phyloP scores from a whole-genome alignment of 2,329 filamentous ascomycete genomes.

The Camptophora hylomeconis region DNA sequence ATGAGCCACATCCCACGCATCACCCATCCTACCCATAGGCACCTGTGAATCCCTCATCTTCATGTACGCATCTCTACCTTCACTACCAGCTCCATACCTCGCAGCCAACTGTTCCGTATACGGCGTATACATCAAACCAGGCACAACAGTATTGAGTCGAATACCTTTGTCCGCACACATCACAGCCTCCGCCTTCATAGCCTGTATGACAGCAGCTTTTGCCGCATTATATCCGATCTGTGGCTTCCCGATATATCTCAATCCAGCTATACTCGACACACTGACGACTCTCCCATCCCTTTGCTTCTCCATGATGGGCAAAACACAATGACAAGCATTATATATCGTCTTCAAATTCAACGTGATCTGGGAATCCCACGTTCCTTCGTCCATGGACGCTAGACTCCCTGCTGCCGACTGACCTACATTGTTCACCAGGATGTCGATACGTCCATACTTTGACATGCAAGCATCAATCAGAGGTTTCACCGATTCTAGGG shows the following conservation, averaged over 20 bases:
- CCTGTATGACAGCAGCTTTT: slow-evolving; percentile 40
- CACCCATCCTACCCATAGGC: slow-evolving; percentile 23
- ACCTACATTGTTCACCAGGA: slow-evolving; percentile 46
- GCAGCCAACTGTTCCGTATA: slow-evolving; percentile 33
- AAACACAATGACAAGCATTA: slow-evolving; percentile 37
- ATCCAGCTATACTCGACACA: slow-evolving; percentile 38
- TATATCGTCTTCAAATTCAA: slow-evolving; percentile 45
- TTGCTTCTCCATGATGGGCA: slow-evolving; percentile 43
- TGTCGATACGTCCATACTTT: slow-evolving; percentile 41
- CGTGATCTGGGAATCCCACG: slow-evolving; percentile 38
- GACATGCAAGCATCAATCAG: slow-evolving; percentile 38
- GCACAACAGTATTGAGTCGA: slow-evolving; percentile 30
- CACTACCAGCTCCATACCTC: slow-evolving; percentile 31
- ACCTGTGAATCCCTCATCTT: slow-evolving; percentile 20
- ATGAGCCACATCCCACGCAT: slow-evolving; percentile 24
- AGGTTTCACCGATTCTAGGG: slow-evolving; percentile 34
- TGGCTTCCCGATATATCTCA: slow-evolving; percentile 38
- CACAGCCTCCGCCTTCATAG: slow-evolving; percentile 37
- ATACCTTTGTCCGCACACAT: slow-evolving; percentile 27
- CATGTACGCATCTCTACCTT: slow-evolving; percentile 36
- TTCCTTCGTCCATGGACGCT: slow-evolving; percentile 30
- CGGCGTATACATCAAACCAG: slow-evolving; percentile 44
- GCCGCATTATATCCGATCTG: slow-evolving; percentile 42
- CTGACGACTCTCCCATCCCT: slow-evolving; percentile 32
- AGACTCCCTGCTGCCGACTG: slow-evolving; percentile 37